phyloP scores from a whole-genome alignment of 495 filamentous ascomycete genomes.

The Neurospora sp. region DNA sequence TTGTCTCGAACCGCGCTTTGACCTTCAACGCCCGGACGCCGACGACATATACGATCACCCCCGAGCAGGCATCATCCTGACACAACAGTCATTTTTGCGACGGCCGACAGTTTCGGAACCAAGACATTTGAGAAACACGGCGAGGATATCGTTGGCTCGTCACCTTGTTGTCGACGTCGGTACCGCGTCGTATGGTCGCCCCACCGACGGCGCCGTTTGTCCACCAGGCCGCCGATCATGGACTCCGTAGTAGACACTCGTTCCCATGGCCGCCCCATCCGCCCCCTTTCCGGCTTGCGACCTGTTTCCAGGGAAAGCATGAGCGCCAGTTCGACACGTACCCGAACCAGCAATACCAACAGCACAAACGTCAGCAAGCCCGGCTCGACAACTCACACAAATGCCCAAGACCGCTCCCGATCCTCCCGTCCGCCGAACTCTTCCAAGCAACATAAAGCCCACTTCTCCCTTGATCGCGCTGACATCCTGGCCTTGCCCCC shows the following conservation, averaged over 20 bases:
- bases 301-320: slow-evolving; percentile 32
- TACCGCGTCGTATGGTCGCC: slow-evolving; percentile 2
- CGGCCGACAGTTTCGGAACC: neutral
- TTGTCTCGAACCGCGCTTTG: neutral
- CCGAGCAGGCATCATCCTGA: neutral
- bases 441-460: slow-evolving; percentile 16
- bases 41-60: neutral
- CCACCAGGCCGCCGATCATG: slow-evolving; percentile 13
- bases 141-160: neutral
- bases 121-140: neutral
- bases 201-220: slow-evolving; percentile 9
- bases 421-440: slow-evolving; percentile 3
- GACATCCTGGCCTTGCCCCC: slow-evolving; percentile 19
- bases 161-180: neutral
- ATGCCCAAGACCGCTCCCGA: slow-evolving; percentile 14
- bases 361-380: slow-evolving; percentile 4
- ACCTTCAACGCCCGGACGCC: neutral
- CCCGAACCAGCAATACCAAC: slow-evolving; percentile 29
- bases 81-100: neutral
- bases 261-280: slow-evolving; percentile 13
- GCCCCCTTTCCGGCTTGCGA: slow-evolving; percentile 22
- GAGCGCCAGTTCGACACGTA: slow-evolving; percentile 23
- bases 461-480: slow-evolving; percentile 22
- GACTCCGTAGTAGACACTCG: slow-evolving; percentile 8
- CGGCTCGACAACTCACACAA: slow-evolving; percentile 16